phyloP scores from a whole-genome alignment of 257 asterid species.

The Eucommia ulmoides region DNA sequence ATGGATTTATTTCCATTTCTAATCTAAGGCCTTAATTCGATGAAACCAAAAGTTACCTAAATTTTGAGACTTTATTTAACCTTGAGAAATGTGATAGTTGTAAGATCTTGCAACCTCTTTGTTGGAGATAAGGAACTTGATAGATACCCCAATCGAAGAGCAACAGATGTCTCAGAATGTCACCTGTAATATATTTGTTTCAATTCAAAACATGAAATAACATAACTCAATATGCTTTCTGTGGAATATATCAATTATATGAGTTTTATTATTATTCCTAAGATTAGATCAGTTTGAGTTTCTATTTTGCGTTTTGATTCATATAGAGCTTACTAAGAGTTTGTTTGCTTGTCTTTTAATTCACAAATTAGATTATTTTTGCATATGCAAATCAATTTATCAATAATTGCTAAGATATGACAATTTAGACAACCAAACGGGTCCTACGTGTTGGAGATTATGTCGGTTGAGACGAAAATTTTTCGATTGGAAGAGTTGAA shows the following conservation, averaged over 20 bases:
- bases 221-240: conserved; percentile 53
- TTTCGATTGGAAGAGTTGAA: conserved; percentile 57
- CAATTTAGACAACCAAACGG: too few species aligned
- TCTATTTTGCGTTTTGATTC: background rate
- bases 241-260: conserved; percentile 43
- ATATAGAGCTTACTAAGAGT: background rate
- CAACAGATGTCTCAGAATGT: conserved; percentile 57
- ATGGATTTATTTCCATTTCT: too few species aligned
- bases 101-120: conserved; percentile 73
- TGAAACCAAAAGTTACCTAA: too few species aligned
- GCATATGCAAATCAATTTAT: too few species aligned
- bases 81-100: conserved; percentile 28
- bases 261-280: too few species aligned
- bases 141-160: conserved; percentile 76
- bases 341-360: too few species aligned
- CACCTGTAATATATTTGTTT: conserved; percentile 47
- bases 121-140: conserved; percentile 82
- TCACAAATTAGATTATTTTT: too few species aligned
- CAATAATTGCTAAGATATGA: too few species aligned
- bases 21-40: too few species aligned
- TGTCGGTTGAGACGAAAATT: conserved; percentile 84
- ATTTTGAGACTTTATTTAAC: too few species aligned
- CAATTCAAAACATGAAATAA: conserved; percentile 61
- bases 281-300: background rate
- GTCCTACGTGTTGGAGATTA: too few species aligned